Base-by-base conservation (phyloP, 2,329 filamentous ascomycete genomes). In the Dothistroma septosporum region DNA sequence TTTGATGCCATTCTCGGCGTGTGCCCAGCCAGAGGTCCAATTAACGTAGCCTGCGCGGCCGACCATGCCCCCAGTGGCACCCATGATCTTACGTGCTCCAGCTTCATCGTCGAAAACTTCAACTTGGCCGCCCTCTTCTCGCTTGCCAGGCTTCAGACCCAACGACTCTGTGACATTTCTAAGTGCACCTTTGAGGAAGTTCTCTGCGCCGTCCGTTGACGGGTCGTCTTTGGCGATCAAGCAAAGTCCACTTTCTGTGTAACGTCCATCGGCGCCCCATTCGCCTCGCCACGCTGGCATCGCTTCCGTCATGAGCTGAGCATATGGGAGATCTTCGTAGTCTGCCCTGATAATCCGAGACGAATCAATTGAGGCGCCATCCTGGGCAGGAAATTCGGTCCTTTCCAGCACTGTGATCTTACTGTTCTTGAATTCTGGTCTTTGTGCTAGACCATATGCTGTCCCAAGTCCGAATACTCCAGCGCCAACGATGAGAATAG, bases 291-390 rank as follows among this genome's bases (percentile, higher is more conserved):
- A 94, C 71, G 83, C 79, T 19, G 80, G 75, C 70, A 90, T 89
- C 1, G 92, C 91, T 37, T 85, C 79, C 19, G 84, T 81, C 21
- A 88, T 91, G 50, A 97, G 85, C 16, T 80, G 78, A 6, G 91
- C 84, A 76, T 97, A 97, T 22, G 87, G 83, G 0, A 84, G 78
- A 71, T 93, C 87, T 5, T 90, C 87, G 72, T 97, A 97, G 80
- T 97, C 93, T 41, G 87, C 82, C 35, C 85, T 81, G 54, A 87
- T 79, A 65, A 87, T 87, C 59, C 85, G 83, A 22, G 82, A 85
- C 50, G 79, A 79, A 72, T 87, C 85, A 62, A 86, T 76, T 46
- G 68, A 71, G 7, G 73, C 65, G 12, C 66, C 83, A 69, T 86
- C 81, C 1, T 82, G 80, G 55, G 84, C 81, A 22, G 84, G 85